phyloP scores from a whole-genome alignment of 176 grass and related monocot species.

The Juncus inflexus region DNA sequence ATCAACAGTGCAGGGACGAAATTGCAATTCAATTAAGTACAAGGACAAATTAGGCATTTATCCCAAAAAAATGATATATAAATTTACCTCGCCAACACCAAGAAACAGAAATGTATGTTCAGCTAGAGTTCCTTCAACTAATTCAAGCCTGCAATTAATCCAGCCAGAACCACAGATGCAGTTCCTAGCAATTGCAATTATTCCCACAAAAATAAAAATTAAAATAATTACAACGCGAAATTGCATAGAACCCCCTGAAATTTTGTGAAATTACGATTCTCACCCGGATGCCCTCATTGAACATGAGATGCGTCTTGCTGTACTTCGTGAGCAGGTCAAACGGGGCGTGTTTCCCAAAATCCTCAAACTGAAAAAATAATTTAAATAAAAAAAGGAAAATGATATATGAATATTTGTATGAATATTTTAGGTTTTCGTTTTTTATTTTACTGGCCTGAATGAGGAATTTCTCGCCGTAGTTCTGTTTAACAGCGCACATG shows the following conservation, averaged over 20 bases:
- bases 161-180: slow-evolving; percentile 96
- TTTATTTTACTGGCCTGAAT: slow-evolving; percentile 52
- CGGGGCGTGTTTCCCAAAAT: slow-evolving; percentile 95
- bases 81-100: slow-evolving; percentile 89
- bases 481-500: slow-evolving; percentile 85
- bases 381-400: slow-evolving; percentile 10
- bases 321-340: slow-evolving; percentile 94
- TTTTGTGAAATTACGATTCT: slow-evolving; percentile 16
- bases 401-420: slow-evolving; percentile 2
- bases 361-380: slow-evolving; percentile 78
- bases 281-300: slow-evolving; percentile 99
- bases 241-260: background rate
- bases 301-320: slow-evolving; percentile 92
- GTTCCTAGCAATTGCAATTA: slow-evolving; percentile 63
- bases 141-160: slow-evolving; percentile 65
- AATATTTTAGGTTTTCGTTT: background rate
- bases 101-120: slow-evolving; percentile 98
- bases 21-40: too few relatives aligned
- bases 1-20: background rate
- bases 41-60: too few relatives aligned
- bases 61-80: background rate
- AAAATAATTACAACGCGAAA: background rate
- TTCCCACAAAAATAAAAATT: slow-evolving; percentile 5
- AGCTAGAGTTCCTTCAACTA: slow-evolving; percentile 78
- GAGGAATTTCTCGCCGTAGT: slow-evolving; percentile 95